Evolutionary conservation across 2,329 filamentous ascomycete species (phyloP).

Genomic region (Fusarium musae): DNA sequence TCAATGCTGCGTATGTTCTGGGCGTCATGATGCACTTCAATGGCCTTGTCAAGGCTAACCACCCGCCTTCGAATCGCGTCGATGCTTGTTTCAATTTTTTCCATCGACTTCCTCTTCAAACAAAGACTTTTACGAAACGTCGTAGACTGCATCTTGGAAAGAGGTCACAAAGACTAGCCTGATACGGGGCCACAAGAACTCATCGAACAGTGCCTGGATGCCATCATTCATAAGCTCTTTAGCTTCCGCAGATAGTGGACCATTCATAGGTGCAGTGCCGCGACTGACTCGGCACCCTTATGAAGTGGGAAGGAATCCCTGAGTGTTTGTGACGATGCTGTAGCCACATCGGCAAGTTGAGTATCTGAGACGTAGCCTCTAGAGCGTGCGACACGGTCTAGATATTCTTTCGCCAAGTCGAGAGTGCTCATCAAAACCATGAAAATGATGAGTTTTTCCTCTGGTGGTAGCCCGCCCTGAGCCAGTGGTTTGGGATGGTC

Average conservation of each 20-base stretch:
- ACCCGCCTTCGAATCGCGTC: not conserved
- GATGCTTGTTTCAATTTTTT: not conserved
- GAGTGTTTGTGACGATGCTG: not conserved
- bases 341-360: not conserved
- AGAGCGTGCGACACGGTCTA: not conserved
- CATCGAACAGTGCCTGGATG: not conserved
- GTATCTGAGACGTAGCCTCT: not conserved
- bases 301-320: not conserved
- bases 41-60: not conserved
- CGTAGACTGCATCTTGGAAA: not conserved
- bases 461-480: not conserved
- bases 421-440: not conserved
- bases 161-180: not conserved
- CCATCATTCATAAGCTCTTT: not conserved
- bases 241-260: not conserved
- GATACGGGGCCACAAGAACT: not conserved
- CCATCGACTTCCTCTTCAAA: not conserved
- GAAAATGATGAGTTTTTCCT: not conserved
- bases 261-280: not conserved
- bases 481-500: not conserved
- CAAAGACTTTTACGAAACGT: not conserved
- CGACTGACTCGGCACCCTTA: not conserved
- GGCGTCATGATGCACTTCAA: not conserved
- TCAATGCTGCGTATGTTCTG: not conserved
- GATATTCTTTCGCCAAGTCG: not conserved